Base-by-base conservation (phyloP, 2,329 filamentous ascomycete species). In the Ascosphaera apis region DNA sequence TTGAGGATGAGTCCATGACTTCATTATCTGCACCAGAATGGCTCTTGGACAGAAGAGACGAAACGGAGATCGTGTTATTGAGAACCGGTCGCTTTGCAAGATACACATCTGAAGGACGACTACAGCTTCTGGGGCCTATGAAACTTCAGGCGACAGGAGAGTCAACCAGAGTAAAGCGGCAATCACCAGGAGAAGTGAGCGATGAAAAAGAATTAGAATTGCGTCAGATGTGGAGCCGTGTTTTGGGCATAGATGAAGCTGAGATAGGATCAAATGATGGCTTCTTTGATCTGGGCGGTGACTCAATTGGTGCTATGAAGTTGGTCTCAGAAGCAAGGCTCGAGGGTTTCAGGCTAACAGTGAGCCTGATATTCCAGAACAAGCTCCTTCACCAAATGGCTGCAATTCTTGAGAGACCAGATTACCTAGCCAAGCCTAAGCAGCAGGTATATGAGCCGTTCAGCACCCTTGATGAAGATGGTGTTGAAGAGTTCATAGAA, bases 251-350 rank as follows among this genome's bases (percentile, higher is more conserved):
- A 1, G 43, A 50, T 1, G 53, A 64, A 37, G 55, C 58, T 2
- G 53, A 59, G 0, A 63, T 69, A 13, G 53, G 57, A 2, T 47
- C 59, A 2, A 56, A 64, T 12, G 60, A 68, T 42, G 65, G 59
- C 49, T 70, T 71, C 50, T 69, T 70, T 52, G 55, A 58, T 7
- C 53, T 69, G 0, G 66, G 67, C 0, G 67, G 67, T 12, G 66
- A 70, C 47, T 70, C 66, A 0, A 65, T 70, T 30, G 52, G 55
- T 3, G 66, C 66, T 3, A 73, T 72, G 64, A 69, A 66, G 46
- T 53, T 74, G 1, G 69, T 72, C 1, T 64, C 67, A 2, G 62
- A 65, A 36, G 60, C 65, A 2, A 55, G 67, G 15, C 52, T 56
- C 2, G 57, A 61, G 16, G 61, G 60, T 0, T 47, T 67, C 35